A percentile compares a stretch with the other conserved stretches of the same genome.
Evolutionary conservation across 306 rosid genomes (phyloP).

Genomic region (Carpinus viminea): DNA sequence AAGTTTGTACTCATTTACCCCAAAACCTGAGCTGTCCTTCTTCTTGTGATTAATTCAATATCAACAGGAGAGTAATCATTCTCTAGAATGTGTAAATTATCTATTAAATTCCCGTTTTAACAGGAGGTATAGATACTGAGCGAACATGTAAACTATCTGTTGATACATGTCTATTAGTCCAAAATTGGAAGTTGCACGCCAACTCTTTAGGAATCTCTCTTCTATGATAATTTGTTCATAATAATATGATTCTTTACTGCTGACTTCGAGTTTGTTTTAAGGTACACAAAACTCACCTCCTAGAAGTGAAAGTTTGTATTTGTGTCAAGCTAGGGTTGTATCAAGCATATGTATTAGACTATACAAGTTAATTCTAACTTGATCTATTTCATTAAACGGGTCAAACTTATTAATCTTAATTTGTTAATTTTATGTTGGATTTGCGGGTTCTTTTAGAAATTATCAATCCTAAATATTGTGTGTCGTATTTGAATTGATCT

Average conservation of each 20-base stretch:
- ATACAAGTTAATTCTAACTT: no score
- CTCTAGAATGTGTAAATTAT: slow-evolving; percentile 16
- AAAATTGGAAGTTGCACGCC: slow-evolving; percentile 20
- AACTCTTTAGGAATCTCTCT: neutral
- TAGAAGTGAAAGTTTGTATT: no score
- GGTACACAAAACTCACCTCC: neutral
- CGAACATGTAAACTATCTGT: slow-evolving; percentile 16
- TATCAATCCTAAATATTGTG: no score
- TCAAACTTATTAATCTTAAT: no score
- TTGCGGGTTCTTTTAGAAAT: no score
- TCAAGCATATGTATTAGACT: no score
- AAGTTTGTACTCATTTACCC: slow-evolving; percentile 58
- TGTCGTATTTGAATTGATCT: no score
- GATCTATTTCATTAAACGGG: no score
- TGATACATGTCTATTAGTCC: neutral
- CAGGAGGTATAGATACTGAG: neutral
- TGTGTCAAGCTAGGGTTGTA: no score
- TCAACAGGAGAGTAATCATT: slow-evolving; percentile 16
- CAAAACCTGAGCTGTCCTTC: slow-evolving; percentile 59
- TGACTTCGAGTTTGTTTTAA: no score
- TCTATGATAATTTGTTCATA: neutral
- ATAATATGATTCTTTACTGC: neutral
- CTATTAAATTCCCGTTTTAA: neutral
- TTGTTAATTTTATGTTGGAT: no score
- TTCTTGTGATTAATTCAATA: slow-evolving; percentile 55